phyloP scores from a whole-genome alignment of 1,284 basidiomycete genomes.

The Ganoderma multipileum region DNA sequence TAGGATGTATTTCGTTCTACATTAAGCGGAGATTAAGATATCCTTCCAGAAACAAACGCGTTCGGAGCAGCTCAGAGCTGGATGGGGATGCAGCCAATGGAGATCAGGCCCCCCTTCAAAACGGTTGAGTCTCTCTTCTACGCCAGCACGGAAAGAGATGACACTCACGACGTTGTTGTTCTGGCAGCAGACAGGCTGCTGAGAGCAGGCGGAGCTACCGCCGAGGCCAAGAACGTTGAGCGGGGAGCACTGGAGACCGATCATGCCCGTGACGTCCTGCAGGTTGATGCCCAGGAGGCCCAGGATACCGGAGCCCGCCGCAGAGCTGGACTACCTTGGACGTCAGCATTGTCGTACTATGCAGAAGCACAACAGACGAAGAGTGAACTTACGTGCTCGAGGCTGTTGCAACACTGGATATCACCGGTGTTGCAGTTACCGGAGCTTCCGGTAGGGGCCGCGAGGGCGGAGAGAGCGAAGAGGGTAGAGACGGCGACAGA shows the following conservation, averaged over 20 bases:
- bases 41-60: background rate
- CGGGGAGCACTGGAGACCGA: slow-evolving; percentile 29
- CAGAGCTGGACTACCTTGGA: slow-evolving; percentile 15
- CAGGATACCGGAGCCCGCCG: slow-evolving; percentile 18
- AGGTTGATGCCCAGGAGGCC: slow-evolving; percentile 25
- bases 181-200: slow-evolving; percentile 32
- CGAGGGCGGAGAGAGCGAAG: slow-evolving; percentile 31
- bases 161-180: slow-evolving; percentile 34
- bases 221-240: slow-evolving; percentile 29
- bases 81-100: slow-evolving; percentile 33
- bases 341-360: background rate
- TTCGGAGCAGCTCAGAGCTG: slow-evolving; percentile 18
- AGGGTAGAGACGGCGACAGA: slow-evolving; percentile 23
- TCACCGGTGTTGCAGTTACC: slow-evolving; percentile 27
- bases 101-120: slow-evolving; percentile 28
- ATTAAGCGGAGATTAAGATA: background rate
- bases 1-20: background rate
- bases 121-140: background rate
- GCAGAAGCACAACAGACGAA: background rate
- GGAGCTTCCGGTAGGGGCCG: slow-evolving; percentile 22
- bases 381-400: slow-evolving; percentile 18
- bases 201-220: slow-evolving; percentile 19
- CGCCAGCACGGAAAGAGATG: background rate
- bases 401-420: slow-evolving; percentile 30
- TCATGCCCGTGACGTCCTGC: slow-evolving; percentile 15